Conservation (phyloP, 495 filamentous ascomycete genomes). For the Ramalina intermedia region DNA sequence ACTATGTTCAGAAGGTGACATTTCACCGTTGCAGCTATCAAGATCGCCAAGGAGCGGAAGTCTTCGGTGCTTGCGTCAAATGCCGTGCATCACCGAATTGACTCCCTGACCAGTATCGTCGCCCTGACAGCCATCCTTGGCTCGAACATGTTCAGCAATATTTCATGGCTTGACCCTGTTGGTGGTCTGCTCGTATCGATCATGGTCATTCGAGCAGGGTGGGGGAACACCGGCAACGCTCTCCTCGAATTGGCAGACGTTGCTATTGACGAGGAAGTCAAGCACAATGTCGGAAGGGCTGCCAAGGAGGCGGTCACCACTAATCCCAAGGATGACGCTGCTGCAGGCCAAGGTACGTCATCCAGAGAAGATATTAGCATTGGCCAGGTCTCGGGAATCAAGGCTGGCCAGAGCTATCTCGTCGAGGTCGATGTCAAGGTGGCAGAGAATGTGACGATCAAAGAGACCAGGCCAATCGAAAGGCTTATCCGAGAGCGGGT, state of each 20-base stretch:
- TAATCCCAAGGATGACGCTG: conserved; percentile 4
- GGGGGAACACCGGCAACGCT: conserved; percentile 66
- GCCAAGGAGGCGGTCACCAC: conserved; percentile 40
- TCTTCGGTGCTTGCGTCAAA: conserved; percentile 95
- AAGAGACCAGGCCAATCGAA: conserved; percentile 53
- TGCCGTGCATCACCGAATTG: conserved; percentile 89
- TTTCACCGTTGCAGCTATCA: conserved; percentile 55
- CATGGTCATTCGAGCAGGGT: conserved; percentile 85
- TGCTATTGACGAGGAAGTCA: conserved; percentile 74
- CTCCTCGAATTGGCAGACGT: conserved; percentile 80
- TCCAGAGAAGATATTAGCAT: conserved; percentile 41
- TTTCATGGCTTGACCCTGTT: conserved; percentile 87
- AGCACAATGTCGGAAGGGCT: conserved; percentile 47
- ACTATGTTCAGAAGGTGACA: conserved; percentile 10
- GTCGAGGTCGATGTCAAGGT: conserved; percentile 77
- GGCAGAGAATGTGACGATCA: conserved; percentile 55
- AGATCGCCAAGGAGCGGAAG: conserved; percentile 85
- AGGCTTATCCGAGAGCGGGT: conserved; percentile 52
- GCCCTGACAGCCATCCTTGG: conserved; percentile 77
- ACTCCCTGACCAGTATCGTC: conserved; percentile 87
- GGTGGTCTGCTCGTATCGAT: conserved; percentile 81
- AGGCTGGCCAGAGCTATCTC: conserved; percentile 88
- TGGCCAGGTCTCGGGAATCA: conserved; percentile 69
- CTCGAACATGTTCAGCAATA: conserved; percentile 70
- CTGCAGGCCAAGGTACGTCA: conserved; percentile 10